Evolutionary conservation across 2,329 filamentous ascomycete species (phyloP), one percentile per base, ranked within the genome.

Genomic region (Alternaria solani): DNA sequence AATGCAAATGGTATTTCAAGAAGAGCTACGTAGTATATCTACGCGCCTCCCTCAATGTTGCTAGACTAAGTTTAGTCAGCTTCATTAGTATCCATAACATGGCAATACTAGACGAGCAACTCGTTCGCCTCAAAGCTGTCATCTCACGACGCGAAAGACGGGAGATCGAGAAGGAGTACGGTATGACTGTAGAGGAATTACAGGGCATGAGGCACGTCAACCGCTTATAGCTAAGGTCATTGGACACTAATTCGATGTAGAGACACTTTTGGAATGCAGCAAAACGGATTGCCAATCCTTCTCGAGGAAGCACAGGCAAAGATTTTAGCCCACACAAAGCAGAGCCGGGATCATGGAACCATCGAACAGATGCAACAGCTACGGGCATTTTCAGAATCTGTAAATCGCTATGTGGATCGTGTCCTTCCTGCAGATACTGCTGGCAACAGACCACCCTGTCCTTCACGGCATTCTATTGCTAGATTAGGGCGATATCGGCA

Each of bases 1-100:
- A 57, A 43, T 18, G 49, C 20, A 54, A 36, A 34, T 60, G 61
- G 61, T 51, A 25, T 38, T 57, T 60, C 28, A 63, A 53, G 43
- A 46, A 46, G 23, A 39, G 16, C n/a, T 20, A 41, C 8, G 43
- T 63, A 3, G 48, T 46, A 25, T 39, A 43, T 32, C 51, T 63
- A 11, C 52, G 57, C 20, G 54, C 53, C 8, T 63, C 53, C 6
- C 44, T 63, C 14, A 44, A 11, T 14, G 57, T 63, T 16, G 60
- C 61, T 14, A 51, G 53, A 30, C 52, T 60, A 48, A 55, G 43
- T 25, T 60, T 63, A 11, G 52, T 28, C 7, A 49, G 42, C 8
- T 57, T 54, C 38, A 54, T 48, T 4, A 63, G 60, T 18, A 38
- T 60, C 26, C 20, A 9, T 23, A 23, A 14, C 16, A 57, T 57